phyloP scores from a whole-genome alignment of 2,329 filamentous ascomycete genomes.

The Penicillium sumatraense region DNA sequence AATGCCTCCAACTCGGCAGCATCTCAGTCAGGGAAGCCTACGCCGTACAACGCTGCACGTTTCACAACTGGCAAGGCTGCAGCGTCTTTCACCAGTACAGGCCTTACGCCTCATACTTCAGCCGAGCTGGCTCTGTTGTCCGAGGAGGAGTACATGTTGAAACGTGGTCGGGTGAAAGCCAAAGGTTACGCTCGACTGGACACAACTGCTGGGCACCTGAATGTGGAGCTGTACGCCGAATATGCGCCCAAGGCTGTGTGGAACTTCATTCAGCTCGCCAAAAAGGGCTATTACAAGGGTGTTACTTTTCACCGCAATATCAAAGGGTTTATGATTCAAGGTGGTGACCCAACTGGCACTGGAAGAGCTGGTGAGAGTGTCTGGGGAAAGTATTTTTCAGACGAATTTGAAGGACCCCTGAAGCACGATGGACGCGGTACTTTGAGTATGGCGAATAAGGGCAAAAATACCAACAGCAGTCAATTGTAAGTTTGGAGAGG shows the following conservation, averaged over 20 bases:
- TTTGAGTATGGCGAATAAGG: conserved; percentile 96
- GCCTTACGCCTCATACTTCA: conserved; percentile 88
- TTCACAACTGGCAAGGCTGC: conserved; percentile 92
- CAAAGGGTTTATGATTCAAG: conserved; percentile 96
- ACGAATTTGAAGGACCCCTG: conserved; percentile 88
- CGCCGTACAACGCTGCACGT: conserved; percentile 80
- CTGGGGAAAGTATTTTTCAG: conserved; percentile 92
- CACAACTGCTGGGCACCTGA: conserved; percentile 83
- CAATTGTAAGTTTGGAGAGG: conserved; percentile 65
- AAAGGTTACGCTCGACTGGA: conserved; percentile 91
- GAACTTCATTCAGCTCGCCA: conserved; percentile 89
- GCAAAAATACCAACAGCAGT: conserved; percentile 93
- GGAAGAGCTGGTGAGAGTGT: conserved; percentile 87
- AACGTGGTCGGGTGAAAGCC: conserved; percentile 82
- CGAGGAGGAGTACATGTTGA: conserved; percentile 96
- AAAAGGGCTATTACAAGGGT: conserved; percentile 86
- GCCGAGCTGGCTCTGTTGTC: conserved; percentile 83
- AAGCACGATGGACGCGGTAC: conserved; percentile 82
- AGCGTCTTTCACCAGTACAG: conserved; percentile 93
- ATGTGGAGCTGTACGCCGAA: conserved; percentile 87
- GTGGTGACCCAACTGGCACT: conserved; percentile 90
- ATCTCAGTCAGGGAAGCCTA: conserved; percentile 38
- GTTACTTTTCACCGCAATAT: conserved; percentile 93
- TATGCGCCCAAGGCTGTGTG: conserved; percentile 91
- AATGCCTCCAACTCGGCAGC: conserved; percentile 27